Conservation (phyloP, 2,329 filamentous ascomycete species). For the Sporothrix inflata region DNA sequence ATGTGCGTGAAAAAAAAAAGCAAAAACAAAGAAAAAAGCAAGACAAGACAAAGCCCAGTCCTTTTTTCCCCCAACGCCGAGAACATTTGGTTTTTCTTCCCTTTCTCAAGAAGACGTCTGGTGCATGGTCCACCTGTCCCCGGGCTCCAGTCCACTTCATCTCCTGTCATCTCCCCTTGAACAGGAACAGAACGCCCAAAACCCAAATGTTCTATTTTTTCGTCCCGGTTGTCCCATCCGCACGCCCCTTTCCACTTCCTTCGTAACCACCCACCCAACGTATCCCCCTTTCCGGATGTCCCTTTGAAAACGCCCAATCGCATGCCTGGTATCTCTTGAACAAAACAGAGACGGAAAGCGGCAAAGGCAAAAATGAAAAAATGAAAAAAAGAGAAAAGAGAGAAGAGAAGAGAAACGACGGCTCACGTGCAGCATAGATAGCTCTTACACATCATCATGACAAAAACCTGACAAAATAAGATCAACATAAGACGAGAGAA, state of each 20-base stretch:
- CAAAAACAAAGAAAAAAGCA: not conserved
- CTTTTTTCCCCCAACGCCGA: not conserved
- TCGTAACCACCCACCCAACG: not conserved
- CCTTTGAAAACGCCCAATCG: constrained; percentile 1
- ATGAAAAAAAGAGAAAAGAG: not conserved
- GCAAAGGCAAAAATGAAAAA: not conserved
- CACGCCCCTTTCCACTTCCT: not conserved
- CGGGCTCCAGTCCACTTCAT: too few relatives aligned
- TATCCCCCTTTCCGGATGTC: not conserved
- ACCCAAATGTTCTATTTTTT: not conserved
- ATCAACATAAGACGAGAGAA: not conserved
- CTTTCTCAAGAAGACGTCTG: not conserved
- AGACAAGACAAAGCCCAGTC: not conserved
- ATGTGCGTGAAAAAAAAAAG: not conserved
- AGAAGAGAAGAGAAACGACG: not conserved
- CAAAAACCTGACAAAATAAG: not conserved
- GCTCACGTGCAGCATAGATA: not conserved
- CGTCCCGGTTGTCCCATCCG: not conserved
- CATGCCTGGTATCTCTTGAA: constrained; percentile 17
- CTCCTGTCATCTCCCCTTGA: too few relatives aligned
- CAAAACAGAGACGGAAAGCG: not conserved
- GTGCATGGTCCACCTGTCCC: too few relatives aligned
- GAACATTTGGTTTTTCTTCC: not conserved
- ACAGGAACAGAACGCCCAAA: not conserved
- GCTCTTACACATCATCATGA: not conserved